A percentile compares a stretch with the other conserved stretches of the same genome.
These are phyloP conservation scores for Pseudocercospora fijiensis DNA, from an alignment of 2,329 filamentous ascomycete species.

Conservation along the genomic window DNA sequence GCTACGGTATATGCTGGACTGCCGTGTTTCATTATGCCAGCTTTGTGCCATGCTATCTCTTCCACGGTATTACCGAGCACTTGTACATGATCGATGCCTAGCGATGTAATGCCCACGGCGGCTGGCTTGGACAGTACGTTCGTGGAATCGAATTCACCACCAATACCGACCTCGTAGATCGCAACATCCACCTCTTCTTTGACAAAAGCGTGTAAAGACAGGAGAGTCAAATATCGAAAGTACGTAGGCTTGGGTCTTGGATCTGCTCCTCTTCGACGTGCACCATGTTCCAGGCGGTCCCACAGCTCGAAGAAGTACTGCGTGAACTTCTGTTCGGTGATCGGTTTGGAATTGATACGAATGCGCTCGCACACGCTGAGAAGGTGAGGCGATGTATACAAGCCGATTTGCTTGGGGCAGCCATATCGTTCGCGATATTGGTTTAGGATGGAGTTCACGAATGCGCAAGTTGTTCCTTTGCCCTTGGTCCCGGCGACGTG, in stretches of 20 bases:
- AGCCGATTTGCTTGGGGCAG: slow-evolving; percentile 53
- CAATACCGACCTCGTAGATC: slow-evolving; percentile 86
- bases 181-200: slow-evolving; percentile 70
- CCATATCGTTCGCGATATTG: neutral
- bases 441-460: slow-evolving; percentile 69
- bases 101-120: slow-evolving; percentile 69
- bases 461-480: slow-evolving; percentile 81
- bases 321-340: slow-evolving; percentile 63
- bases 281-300: neutral
- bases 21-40: slow-evolving; percentile 72
- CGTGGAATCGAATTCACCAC: slow-evolving; percentile 85
- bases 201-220: slow-evolving; percentile 82
- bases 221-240: slow-evolving; percentile 73
- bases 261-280: slow-evolving; percentile 9
- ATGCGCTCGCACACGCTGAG: slow-evolving; percentile 79
- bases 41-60: slow-evolving; percentile 85
- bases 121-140: slow-evolving; percentile 72
- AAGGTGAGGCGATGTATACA: slow-evolving; percentile 83
- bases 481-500: slow-evolving; percentile 91
- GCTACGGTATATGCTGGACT: slow-evolving; percentile 59
- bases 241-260: slow-evolving; percentile 48
- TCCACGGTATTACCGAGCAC: slow-evolving; percentile 74
- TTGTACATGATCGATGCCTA: slow-evolving; percentile 77
- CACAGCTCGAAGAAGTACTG: slow-evolving; percentile 6
- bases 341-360: slow-evolving; percentile 67